Percentiles rank a stretch among this genome's conserved stretches.
These are phyloP conservation scores for Solanum chiquidenum DNA, from an alignment of 257 asterid genomes.

Conservation along the genomic window DNA sequence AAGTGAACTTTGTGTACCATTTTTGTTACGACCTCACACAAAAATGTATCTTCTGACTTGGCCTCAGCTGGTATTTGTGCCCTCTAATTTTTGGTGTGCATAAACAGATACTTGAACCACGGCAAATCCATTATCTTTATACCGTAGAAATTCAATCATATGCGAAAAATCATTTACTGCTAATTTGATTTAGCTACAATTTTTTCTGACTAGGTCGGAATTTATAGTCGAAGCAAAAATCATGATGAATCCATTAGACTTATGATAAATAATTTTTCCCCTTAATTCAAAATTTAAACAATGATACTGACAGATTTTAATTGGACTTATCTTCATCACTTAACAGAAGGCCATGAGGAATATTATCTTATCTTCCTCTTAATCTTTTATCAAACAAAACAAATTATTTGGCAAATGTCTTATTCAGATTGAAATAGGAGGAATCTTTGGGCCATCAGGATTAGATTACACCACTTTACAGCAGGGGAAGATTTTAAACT, in stretches of 20 bases:
- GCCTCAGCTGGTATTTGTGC: neutral
- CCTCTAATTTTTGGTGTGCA: neutral
- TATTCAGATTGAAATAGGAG: neutral
- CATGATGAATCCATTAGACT: neutral
- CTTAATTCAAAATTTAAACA: neutral
- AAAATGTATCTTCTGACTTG: no score
- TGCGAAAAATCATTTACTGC: neutral
- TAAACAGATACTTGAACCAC: neutral
- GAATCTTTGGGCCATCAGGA: neutral
- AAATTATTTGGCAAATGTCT: neutral
- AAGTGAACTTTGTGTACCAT: neutral
- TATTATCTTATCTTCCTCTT: neutral
- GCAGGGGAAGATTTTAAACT: neutral
- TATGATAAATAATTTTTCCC: neutral
- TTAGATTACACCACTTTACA: neutral
- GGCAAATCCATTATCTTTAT: neutral
- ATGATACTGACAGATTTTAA: neutral
- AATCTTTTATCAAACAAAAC: neutral
- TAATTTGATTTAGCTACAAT: neutral
- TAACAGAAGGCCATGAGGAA: neutral
- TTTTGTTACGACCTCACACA: no score
- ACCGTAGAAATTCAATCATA: neutral
- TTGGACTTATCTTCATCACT: neutral
- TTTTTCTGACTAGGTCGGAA: neutral
- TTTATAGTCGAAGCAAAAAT: neutral